These are phyloP conservation scores for Wallacemonas sp. DNA, from an alignment of 208 protist genomes.

Conservation along the genomic window DNA sequence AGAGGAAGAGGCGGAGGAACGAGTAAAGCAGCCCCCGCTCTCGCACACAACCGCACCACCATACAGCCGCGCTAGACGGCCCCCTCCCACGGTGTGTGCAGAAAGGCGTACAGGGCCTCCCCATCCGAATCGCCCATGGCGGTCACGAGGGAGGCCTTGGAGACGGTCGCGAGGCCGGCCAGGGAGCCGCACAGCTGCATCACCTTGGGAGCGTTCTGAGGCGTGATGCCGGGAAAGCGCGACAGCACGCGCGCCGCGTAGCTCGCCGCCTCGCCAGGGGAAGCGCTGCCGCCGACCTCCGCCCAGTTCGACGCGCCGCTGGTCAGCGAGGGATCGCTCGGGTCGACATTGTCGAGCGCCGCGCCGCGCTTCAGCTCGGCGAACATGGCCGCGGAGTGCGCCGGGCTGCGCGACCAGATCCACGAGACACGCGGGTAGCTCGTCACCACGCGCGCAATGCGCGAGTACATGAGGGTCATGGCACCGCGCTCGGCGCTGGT, in stretches of 20 bases:
- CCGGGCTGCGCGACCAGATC: slow-evolving; percentile 75
- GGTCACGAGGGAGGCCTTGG: slow-evolving; percentile 43
- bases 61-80: too few relatives aligned
- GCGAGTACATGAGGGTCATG: slow-evolving; percentile 46
- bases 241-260: slow-evolving; percentile 76
- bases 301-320: slow-evolving; percentile 26
- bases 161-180: slow-evolving; percentile 72
- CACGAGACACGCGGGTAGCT: slow-evolving; percentile 62
- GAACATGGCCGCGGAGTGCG: slow-evolving; percentile 77
- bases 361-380: slow-evolving; percentile 60
- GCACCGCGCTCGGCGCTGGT: neutral
- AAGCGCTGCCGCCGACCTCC: slow-evolving; percentile 21
- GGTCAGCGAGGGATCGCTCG: slow-evolving; percentile 63
- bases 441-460: slow-evolving; percentile 57
- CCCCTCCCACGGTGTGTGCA: slow-evolving; percentile 54
- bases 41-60: neutral
- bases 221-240: slow-evolving; percentile 75
- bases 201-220: slow-evolving; percentile 50
- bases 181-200: slow-evolving; percentile 80
- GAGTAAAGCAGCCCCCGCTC: too few relatives aligned
- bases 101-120: slow-evolving; percentile 53
- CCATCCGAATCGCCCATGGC: slow-evolving; percentile 58
- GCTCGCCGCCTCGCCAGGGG: slow-evolving; percentile 17
- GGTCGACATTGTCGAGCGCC: slow-evolving; percentile 57
- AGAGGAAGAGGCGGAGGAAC: too few relatives aligned